These are phyloP conservation scores for Suhomyces atakaporum DNA, from an alignment of 1,139 yeast genomes.

Conservation along the genomic window DNA sequence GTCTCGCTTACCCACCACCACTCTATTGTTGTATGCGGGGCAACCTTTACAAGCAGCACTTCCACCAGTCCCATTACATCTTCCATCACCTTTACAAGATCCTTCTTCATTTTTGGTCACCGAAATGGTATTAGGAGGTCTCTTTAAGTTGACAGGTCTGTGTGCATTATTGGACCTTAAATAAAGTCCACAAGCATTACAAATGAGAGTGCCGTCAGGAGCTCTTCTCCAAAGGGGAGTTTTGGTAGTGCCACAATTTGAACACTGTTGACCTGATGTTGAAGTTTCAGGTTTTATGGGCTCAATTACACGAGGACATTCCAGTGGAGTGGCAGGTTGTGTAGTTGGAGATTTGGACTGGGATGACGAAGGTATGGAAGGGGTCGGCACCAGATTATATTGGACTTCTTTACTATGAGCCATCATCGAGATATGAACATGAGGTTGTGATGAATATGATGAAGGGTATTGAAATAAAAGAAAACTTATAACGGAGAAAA, in stretches of 20 bases:
- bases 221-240: slow-evolving; percentile 74
- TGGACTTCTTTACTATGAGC: slow-evolving; percentile 6
- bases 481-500: too few species aligned
- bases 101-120: slow-evolving; percentile 51
- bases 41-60: slow-evolving; percentile 78
- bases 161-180: slow-evolving; percentile 55
- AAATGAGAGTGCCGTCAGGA: slow-evolving; percentile 63
- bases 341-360: background rate
- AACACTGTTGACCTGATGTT: slow-evolving; percentile 48
- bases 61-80: slow-evolving; percentile 88
- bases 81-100: slow-evolving; percentile 79
- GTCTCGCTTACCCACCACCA: slow-evolving; percentile 32
- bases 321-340: background rate
- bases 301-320: slow-evolving; percentile 2
- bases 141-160: slow-evolving; percentile 61
- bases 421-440: slow-evolving; percentile 2
- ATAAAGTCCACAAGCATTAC: slow-evolving; percentile 73
- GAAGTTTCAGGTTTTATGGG: background rate
- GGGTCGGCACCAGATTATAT: slow-evolving; percentile 3
- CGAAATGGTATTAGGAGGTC: slow-evolving; percentile 62
- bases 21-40: slow-evolving; percentile 77
- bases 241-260: slow-evolving; percentile 67
- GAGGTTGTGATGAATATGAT: background rate
- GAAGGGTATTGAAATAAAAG: background rate
- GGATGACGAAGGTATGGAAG: background rate